These are phyloP conservation scores for Polytrichum formosum DNA, from an alignment of 225 moss, liverwort and hornwort genomes.

Conservation along the genomic window DNA sequence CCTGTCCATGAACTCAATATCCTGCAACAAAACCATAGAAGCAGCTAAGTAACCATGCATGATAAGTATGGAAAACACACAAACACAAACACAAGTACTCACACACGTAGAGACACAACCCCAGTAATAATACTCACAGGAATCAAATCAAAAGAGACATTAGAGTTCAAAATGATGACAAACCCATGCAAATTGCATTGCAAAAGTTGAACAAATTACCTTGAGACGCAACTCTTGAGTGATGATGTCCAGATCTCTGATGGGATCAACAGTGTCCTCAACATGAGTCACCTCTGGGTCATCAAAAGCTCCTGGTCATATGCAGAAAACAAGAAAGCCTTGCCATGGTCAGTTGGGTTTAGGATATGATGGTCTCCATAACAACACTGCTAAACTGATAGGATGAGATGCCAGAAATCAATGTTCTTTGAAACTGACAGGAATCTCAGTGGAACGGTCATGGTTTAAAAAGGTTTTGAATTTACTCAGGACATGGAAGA, in stretches of 20 bases:
- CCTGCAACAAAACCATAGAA: conserved; percentile 33
- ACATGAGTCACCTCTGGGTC: conserved; percentile 95
- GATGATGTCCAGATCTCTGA: conserved; percentile 90
- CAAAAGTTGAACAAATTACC: conserved; percentile 27
- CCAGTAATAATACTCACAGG: too few relatives aligned
- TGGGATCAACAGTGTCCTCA: conserved; percentile 92
- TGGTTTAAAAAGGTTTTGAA: background rate
- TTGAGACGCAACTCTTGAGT: conserved; percentile 84
- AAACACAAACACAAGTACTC: too few relatives aligned
- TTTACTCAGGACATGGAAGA: conserved; percentile 93
- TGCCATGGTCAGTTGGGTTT: too few relatives aligned
- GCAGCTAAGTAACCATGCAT: background rate
- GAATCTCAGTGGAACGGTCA: too few relatives aligned
- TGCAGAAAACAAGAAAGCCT: background rate
- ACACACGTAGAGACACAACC: too few relatives aligned
- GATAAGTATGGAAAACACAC: background rate
- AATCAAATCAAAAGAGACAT: too few relatives aligned
- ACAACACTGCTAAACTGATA: too few relatives aligned
- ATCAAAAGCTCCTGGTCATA: conserved; percentile 79
- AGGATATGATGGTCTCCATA: too few relatives aligned
- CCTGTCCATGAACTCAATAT: conserved; percentile 86
- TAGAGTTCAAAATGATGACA: too few relatives aligned
- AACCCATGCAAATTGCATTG: too few relatives aligned
- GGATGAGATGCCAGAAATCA: too few relatives aligned
- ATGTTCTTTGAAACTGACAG: too few relatives aligned